Evolutionary conservation across 306 rosid genomes (phyloP), one percentile per base, ranked within the genome.

Genomic region (Fagus crenata): DNA sequence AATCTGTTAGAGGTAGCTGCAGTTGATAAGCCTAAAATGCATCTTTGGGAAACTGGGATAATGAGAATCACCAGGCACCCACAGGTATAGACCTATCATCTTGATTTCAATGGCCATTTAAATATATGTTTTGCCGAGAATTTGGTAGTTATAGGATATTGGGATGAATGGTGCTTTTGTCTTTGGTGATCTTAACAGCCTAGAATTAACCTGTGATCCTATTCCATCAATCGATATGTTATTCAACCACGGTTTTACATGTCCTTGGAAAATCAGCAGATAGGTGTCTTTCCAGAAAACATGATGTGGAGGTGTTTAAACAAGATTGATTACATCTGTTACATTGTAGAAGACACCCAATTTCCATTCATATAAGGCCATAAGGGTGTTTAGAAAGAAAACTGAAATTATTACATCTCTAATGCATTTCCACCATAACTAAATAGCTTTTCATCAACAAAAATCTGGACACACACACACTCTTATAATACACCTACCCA

Each of bases 21-120:
- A 22, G 96, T 95, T 75, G 98, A 95, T 87, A 95, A 95, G 88
- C 98, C 98, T 67, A 90, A 95, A 82, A 77, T 95, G 88, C 98
- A 95, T 86, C 96, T 95, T 67, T 95, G 96, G 93, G 97, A 95
- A 87, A 90, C 97, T 72, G 98, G 98, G 80, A 88, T 95, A 53
- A 92, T 95, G 65, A 92, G 98, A 85, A 92, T 95, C 81, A 95
- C 97, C 58, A 88, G 98, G 81, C 98, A 95, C 79, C 98, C 98
- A 28, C 98, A 92, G 96, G 98, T 94, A 87, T 22, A 18, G 59
- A 64, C 55, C 13, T 49, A 5, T 49, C 77, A 28, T 8, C 4
- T 41, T 58, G 35, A n/a, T 61, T 53, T 40, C 58, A 77, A 77
- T 64, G 35, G 58, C 12, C 49, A 67, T 69, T 61, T 54, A 7